Base-by-base conservation (phyloP, 495 filamentous ascomycete species). In the Daldinia concentrica region DNA sequence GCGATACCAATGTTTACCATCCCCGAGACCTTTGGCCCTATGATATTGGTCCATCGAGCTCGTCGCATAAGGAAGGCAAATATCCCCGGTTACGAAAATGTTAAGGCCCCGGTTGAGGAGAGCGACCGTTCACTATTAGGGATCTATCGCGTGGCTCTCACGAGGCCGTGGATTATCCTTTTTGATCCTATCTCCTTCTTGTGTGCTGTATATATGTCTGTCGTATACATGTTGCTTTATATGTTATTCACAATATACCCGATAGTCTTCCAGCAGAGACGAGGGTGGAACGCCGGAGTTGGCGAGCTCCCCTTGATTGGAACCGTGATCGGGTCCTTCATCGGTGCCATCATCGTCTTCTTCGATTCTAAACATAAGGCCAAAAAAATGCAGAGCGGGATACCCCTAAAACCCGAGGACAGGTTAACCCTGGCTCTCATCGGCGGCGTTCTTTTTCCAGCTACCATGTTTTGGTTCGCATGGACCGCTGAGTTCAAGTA, bases 11-110 rank as follows among this genome's bases (percentile, higher is more conserved):
- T 86, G 76, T 75, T 84, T 50, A 84, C 82, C 19, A 80, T 84
- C 9, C 91, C 92, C 7, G 91, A 93, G 78, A 94, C 92, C 0
- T 94, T 93, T 69, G 87, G 59, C 9, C 74, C 79, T 24, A 83
- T 87, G 29, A 80, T 93, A 26, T 80, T 93, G 43, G 84, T 88
- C 60, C 76, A 82, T 45, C 90, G 91, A 66, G 92, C 92, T 11
- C 79, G 66, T 19, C 81, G 55, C 80, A 84, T 71, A 76, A 79
- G 83, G 2, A 57, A 66, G 39, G 73, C 76, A 11, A 68, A 69
- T 14, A 79, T 83, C 4, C 77, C 80, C 0, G 82, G 81, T 4
- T 84, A 82, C 56, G 82, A 83, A 66, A 71, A 82, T 65, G 78
- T 85, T n/a, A 78, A 79, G 58, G 82, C 83, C n/a, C 71, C 80